Base-by-base conservation (phyloP, 768 basidiomycete species). In the Termitomyces sp. region DNA sequence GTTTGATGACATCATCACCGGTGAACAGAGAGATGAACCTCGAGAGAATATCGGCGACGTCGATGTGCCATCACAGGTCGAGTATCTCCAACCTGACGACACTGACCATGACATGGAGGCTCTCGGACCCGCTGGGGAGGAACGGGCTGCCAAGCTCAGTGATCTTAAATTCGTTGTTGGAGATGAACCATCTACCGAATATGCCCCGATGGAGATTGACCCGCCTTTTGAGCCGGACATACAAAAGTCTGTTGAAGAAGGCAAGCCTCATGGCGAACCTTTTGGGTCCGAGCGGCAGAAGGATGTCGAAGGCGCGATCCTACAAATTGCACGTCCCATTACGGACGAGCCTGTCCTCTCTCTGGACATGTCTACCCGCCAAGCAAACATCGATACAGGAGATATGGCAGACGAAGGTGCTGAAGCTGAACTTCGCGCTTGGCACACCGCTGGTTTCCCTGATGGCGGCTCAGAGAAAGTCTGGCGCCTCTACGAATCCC, bases 401-500 rank as follows among this genome's bases (percentile, higher is more conserved):
- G 70, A 73, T 23, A 67, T 67, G 30, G 59, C 63, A 43, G 65
- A 69, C 52, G 56, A 69, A 45, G 53, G 66, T 57, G 68, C 76
- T 56, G 71, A 89, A 67, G 65, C 76, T 28, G 75, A 81, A 55
- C 72, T 90, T 42, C 77, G 78, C 10, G 68, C 78, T 44, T 90
- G 88, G 86, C 81, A 85, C 59, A 72, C 77, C 3, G 69, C 75
- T 16, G 85, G 84, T 49, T 81, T 85, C 62, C 78, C 84, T 3
- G 70, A 73, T 23, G 70, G 75, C 45, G 73, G 73, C 6, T 84
- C 88, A 0, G 86, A 88, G 61, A 81, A 82, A 53, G 79, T 96
- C n/a, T 99, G 97, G 97, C 85, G 89, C 12, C 75, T 86, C 16
- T 99, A 99, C 73, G 89, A 91, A 63, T 86, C 89, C 3, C 76